Conservation (phyloP, 1,284 basidiomycete genomes). For the Xerocomus nothofagi region DNA sequence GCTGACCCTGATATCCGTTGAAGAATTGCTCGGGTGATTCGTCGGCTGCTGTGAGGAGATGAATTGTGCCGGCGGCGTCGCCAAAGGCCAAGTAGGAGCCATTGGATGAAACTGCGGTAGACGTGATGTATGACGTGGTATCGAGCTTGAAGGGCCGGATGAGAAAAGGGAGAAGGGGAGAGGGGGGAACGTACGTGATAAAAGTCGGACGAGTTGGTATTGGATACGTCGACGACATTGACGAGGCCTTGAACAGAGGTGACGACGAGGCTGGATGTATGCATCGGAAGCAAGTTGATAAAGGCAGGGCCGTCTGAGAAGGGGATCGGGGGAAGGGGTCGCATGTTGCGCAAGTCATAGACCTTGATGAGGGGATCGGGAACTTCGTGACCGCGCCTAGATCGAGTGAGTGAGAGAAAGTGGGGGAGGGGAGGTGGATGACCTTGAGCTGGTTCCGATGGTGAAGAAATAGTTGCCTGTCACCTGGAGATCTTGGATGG, state of each 20-base stretch:
- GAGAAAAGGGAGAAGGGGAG: not conserved
- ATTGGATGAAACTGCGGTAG: slow-evolving; percentile 81
- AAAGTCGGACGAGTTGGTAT: slow-evolving; percentile 69
- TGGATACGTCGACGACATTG: slow-evolving; percentile 85
- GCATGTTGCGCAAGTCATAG: slow-evolving; percentile 85
- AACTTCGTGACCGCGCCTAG: slow-evolving; percentile 83
- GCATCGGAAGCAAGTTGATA: slow-evolving; percentile 80
- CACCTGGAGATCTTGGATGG: slow-evolving; percentile 80
- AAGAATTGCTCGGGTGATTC: slow-evolving; percentile 68
- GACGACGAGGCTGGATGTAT: slow-evolving; percentile 76
- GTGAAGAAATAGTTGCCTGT: slow-evolving; percentile 80
- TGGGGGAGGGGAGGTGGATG: slow-evolving; percentile 9
- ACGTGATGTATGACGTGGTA: slow-evolving; percentile 73
- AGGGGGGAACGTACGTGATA: slow-evolving; percentile 57
- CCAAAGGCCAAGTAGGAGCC: slow-evolving; percentile 93
- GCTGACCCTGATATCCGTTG: slow-evolving; percentile 85
- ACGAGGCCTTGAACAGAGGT: slow-evolving; percentile 85
- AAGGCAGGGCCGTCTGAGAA: slow-evolving; percentile 90
- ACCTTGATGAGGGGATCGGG: slow-evolving; percentile 93
- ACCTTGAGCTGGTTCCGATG: slow-evolving; percentile 87
- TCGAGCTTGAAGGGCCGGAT: slow-evolving; percentile 52
- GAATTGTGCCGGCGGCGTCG: slow-evolving; percentile 84
- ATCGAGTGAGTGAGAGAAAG: slow-evolving; percentile 8
- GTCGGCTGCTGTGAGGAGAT: slow-evolving; percentile 77
- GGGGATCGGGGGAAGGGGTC: slow-evolving; percentile 78